Base-by-base conservation (phyloP, 495 filamentous ascomycete species). In the Oleoguttula mirabilis region DNA sequence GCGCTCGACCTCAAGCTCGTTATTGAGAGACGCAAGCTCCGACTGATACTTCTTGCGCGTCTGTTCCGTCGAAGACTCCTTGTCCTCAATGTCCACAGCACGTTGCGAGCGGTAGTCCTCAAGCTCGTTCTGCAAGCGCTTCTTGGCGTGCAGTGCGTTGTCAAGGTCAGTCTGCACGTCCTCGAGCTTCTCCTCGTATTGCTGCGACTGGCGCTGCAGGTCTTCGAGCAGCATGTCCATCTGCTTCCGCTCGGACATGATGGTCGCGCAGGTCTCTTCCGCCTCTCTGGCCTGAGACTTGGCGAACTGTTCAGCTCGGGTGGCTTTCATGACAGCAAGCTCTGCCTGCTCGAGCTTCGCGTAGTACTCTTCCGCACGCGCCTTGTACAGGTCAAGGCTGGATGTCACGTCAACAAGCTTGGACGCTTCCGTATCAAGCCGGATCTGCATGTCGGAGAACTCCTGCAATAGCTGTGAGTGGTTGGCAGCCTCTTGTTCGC, bases 331-430 rank as follows among this genome's bases (percentile, higher is more conserved):
- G 16, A 96, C 85, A 7, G 87, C 78, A 48, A 96, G 88, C 57
- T 98, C 90, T 12, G 90, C 90, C 58, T 95, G 88, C 58, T 98
- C 90, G 14, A 98, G 79, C 63, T 94, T 95, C 68, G 74, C 84
- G 66, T 95, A 98, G 54, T 98, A 98, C 57, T 98, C 90, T 57
- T 96, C 87, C 0, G 88, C 82, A 21, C 90, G 80, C 32, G 75
- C 76, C 72, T 94, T 96, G 71, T 96, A 98, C 20, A 95, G 64
- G 45, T 73, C 80, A 11, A 95, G 69, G 55, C 79, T 93, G 10
- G 87, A 82, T 12, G 75, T 75, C 14, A 94, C 75, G 55, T 98
- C 90, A 14, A 77, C 77, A 25, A 83, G 72, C 62, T 83, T 86
- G 1, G 86, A 93, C 2, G 75, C 71, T 65, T 98, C 90, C 10